Conservation (phyloP, 257 asterid species). For the Nicotiana otophora region DNA sequence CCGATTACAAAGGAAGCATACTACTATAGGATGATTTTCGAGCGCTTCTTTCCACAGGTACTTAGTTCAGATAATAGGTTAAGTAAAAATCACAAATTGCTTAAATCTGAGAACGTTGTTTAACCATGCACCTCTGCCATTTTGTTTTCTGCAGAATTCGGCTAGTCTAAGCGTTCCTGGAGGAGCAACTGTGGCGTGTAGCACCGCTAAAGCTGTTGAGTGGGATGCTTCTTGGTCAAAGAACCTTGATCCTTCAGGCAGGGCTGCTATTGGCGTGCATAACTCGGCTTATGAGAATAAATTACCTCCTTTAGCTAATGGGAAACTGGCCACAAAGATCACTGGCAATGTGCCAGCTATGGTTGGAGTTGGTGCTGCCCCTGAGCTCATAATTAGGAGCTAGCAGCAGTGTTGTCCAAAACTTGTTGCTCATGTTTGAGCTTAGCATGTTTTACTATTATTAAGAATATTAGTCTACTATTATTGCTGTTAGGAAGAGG, state of each 20-base stretch:
- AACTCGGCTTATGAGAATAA: slow-evolving; percentile 56
- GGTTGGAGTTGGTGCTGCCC: slow-evolving; percentile 28
- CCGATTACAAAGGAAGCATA: slow-evolving; percentile 89
- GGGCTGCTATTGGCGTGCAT: slow-evolving; percentile 89
- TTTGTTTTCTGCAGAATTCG: slow-evolving; percentile 47
- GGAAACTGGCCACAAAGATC: slow-evolving; percentile 26
- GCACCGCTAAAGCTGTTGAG: slow-evolving; percentile 69
- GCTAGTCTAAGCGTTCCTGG: slow-evolving; percentile 81
- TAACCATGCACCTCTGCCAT: not conserved
- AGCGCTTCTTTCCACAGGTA: slow-evolving; percentile 96
- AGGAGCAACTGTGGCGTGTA: slow-evolving; percentile 84
- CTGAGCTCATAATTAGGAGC: slow-evolving; percentile 54
- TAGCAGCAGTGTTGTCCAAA: slow-evolving; percentile 13
- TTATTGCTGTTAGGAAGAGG: not conserved
- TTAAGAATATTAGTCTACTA: too few relatives aligned
- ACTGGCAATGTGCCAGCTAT: slow-evolving; percentile 32
- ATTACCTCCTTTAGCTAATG: slow-evolving; percentile 21
- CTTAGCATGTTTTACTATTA: too few relatives aligned
- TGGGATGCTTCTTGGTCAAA: slow-evolving; percentile 92
- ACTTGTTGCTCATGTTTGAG: too few relatives aligned
- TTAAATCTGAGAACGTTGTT: too few relatives aligned
- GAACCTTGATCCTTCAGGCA: slow-evolving; percentile 79
- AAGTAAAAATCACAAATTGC: not conserved
- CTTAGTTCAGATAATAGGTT: not conserved
- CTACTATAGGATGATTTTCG: slow-evolving; percentile 84